Evolutionary conservation across 768 basidiomycete species (phyloP).

Genomic region (Russula compacta): DNA sequence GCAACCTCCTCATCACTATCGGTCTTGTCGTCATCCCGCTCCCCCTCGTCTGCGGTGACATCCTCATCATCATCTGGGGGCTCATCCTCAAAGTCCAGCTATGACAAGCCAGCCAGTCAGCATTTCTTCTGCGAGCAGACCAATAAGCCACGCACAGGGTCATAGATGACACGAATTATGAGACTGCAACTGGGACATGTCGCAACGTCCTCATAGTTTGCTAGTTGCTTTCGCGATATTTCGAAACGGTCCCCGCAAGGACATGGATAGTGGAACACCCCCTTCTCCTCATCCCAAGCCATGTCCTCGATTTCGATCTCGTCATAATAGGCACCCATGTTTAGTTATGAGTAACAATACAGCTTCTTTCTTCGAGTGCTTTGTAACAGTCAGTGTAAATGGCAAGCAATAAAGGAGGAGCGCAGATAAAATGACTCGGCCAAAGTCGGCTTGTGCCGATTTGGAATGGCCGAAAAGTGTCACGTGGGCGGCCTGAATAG

Average conservation of each 20-base stretch:
- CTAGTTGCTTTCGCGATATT: constrained; percentile 77
- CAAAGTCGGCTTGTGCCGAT: too few species aligned
- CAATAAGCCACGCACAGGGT: constrained; percentile 59
- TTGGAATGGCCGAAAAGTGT: too few species aligned
- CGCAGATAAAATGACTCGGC: background rate
- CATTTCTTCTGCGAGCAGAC: background rate
- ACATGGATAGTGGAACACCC: constrained; percentile 92
- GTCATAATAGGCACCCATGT: constrained; percentile 86
- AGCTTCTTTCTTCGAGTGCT: background rate
- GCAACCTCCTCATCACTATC: constrained; percentile 29
- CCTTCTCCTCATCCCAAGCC: constrained; percentile 74
- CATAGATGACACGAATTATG: constrained; percentile 86
- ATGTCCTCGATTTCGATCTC: constrained; percentile 98
- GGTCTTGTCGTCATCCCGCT: constrained; percentile 15
- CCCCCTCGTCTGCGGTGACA: constrained; percentile 27
- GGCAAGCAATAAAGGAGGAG: background rate
- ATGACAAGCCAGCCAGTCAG: background rate
- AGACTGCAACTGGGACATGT: constrained; percentile 95
- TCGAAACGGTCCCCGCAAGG: constrained; percentile 98
- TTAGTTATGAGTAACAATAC: background rate
- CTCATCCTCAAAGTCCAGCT: constrained; percentile 85
- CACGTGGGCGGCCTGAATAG: too few species aligned
- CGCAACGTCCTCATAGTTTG: constrained; percentile 87
- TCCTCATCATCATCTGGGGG: constrained; percentile 36
- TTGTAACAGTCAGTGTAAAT: too few species aligned